Percentiles rank a stretch among this genome's conserved stretches.
Conservation (phyloP, 208 protist species). For the Acanthamoeba royreba region DNA sequence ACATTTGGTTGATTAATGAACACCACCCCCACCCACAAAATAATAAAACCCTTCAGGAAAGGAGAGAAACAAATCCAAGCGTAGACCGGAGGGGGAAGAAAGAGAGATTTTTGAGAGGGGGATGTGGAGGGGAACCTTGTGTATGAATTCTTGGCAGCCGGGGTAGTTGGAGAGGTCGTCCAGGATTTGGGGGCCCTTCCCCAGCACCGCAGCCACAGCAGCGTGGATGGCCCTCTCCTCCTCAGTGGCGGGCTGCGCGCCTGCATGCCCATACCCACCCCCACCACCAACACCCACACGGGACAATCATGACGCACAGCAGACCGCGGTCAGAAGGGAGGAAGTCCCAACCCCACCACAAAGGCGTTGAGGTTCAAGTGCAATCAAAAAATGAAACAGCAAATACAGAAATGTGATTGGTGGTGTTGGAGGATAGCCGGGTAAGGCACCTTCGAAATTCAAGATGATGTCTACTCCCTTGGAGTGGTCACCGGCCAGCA, state of each 20-base stretch:
- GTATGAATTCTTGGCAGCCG: constrained; percentile 70
- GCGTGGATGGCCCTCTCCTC: constrained; percentile 64
- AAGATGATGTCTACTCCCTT: constrained; percentile 37
- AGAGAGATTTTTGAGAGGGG: not conserved
- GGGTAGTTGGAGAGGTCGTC: constrained; percentile 56
- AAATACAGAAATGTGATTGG: not conserved
- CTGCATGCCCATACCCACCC: too few relatives aligned
- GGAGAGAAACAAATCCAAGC: not conserved
- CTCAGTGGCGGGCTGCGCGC: constrained; percentile 63
- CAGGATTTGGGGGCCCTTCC: constrained; percentile 59
- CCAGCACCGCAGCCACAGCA: constrained; percentile 55
- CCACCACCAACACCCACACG: too few relatives aligned
- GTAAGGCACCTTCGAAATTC: constrained; percentile 48
- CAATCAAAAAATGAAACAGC: not conserved
- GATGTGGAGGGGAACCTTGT: constrained; percentile 46
- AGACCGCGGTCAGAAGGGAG: too few relatives aligned
- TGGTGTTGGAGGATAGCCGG: not conserved
- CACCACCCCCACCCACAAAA: not conserved
- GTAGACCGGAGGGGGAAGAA: not conserved
- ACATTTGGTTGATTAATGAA: not conserved
- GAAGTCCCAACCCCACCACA: too few relatives aligned
- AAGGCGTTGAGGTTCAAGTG: too few relatives aligned
- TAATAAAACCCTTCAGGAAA: not conserved
- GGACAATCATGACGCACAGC: too few relatives aligned
- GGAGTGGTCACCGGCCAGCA: not conserved